Conservation (phyloP, 345 rosid species). For the Melaleuca quinquenervia region DNA sequence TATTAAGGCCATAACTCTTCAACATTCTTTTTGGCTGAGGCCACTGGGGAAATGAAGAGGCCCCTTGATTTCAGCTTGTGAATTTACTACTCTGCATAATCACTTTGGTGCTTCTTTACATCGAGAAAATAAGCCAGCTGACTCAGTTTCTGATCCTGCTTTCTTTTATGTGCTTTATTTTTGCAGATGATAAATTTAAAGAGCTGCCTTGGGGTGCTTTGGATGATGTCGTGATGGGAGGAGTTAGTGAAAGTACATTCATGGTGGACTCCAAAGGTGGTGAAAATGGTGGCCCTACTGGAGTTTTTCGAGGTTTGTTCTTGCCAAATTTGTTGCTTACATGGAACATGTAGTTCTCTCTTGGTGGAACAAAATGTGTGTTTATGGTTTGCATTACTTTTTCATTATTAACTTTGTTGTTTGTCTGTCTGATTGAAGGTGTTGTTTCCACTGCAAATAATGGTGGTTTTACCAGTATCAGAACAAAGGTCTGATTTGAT, state of each 20-base stretch:
- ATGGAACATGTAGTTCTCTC: neutral
- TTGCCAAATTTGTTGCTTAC: neutral
- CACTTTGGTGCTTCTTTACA: neutral
- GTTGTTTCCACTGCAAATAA: constrained; percentile 82
- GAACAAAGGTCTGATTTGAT: constrained; percentile 52
- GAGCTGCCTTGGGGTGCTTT: constrained; percentile 94
- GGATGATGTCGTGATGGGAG: constrained; percentile 99
- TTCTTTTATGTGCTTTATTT: neutral
- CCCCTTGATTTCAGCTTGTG: neutral
- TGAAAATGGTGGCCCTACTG: constrained; percentile 66
- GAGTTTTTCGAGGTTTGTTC: constrained; percentile 61
- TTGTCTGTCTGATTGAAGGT: constrained; percentile 26
- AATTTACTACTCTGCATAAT: neutral
- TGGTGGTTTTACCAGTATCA: constrained; percentile 85
- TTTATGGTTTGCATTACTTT: neutral
- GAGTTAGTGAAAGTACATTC: constrained; percentile 80
- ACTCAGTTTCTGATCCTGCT: neutral
- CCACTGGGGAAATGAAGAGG: neutral
- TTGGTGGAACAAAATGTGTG: neutral
- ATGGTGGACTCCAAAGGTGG: constrained; percentile 54
- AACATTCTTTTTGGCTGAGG: neutral
- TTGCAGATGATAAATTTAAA: constrained; percentile 47
- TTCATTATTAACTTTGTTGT: neutral
- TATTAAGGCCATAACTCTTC: neutral
- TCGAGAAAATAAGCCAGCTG: neutral